phyloP scores from a whole-genome alignment of 2,329 filamentous ascomycete species.

The Lasiodiplodia hormozganensis region DNA sequence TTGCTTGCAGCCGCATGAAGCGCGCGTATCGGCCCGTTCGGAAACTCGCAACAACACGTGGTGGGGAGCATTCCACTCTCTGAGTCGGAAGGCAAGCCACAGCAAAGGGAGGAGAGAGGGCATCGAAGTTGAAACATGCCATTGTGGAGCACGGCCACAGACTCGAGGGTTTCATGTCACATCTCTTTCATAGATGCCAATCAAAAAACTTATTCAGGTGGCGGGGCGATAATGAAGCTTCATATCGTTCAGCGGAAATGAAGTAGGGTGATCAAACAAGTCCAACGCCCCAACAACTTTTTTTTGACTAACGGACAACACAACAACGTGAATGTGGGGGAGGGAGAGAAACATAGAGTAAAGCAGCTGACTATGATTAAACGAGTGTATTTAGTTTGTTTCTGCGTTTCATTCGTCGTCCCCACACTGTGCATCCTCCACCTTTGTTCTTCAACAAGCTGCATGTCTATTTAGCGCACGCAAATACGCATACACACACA shows the following conservation, averaged over 20 bases:
- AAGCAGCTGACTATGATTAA: constrained; percentile 22
- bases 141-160: not conserved
- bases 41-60: constrained; percentile 3
- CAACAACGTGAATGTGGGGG: not conserved
- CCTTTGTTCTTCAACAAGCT: constrained; percentile 16
- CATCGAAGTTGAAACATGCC: constrained; percentile 19
- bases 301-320: not conserved
- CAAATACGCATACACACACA: constrained; percentile 12
- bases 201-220: constrained; percentile 1
- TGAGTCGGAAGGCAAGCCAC: constrained; percentile 6
- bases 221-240: not conserved
- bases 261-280: constrained; percentile 17
- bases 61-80: not conserved
- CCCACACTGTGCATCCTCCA: constrained; percentile 15
- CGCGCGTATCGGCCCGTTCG: constrained; percentile 5
- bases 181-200: not conserved
- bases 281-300: constrained; percentile 9
- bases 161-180: constrained; percentile 3
- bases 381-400: constrained; percentile 27
- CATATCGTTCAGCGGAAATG: constrained; percentile 10
- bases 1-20: not conserved
- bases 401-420: constrained; percentile 26
- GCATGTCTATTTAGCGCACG: constrained; percentile 16
- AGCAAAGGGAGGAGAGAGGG: not conserved
- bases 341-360: not conserved